Evolutionary conservation across 2,329 filamentous ascomycete species (phyloP), one percentile per base, ranked within the genome.

Genomic region (Exserohilum rostratum): DNA sequence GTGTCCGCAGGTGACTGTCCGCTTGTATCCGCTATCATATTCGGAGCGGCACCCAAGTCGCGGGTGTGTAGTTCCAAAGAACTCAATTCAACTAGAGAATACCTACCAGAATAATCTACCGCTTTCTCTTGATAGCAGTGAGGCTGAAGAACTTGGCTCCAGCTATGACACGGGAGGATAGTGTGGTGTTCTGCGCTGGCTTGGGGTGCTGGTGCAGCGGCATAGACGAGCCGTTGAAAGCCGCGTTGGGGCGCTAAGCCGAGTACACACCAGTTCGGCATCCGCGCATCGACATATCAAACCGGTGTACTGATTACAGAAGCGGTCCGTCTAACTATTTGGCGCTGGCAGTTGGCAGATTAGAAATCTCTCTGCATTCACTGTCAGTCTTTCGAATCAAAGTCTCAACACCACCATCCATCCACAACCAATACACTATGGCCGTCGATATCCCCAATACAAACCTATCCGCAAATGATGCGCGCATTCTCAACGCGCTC

Each of bases 361-460:
- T 27, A 18, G 15, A 20, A 15, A 25, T 25, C 15, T 17, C n/a
- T 11, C 18, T 17, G 31, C 20, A 25, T 25, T 7, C 7, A 46
- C 31, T 11, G 34, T 6, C 31, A 27, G 7, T 20, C 31, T 46
- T 18, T 20, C 20, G 34, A 27, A 30, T 12, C 9, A 39, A 18
- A 35, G 30, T 5, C 37, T 9, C 29, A 33, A 13, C 13, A 47
- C 4, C 45, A 34, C 15, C 22, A 20, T 13, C 38, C 17, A 39
- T 39, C 20, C 29, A 46, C 30, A 37, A 11, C 30, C n/a, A 29
- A 5, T 22, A 12, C 40, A 54, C 30, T 10, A 71, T 70, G 67
- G 63, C 66, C 13, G 55, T 67, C 44, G 27, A 55, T 34, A 42
- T 53, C 10, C 85, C 70, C 81, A 85, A 52, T 81, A 89, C 65